Evolutionary conservation across 164 flowering plant genomes (phyloP).

Genomic region (Annona squamosa): DNA sequence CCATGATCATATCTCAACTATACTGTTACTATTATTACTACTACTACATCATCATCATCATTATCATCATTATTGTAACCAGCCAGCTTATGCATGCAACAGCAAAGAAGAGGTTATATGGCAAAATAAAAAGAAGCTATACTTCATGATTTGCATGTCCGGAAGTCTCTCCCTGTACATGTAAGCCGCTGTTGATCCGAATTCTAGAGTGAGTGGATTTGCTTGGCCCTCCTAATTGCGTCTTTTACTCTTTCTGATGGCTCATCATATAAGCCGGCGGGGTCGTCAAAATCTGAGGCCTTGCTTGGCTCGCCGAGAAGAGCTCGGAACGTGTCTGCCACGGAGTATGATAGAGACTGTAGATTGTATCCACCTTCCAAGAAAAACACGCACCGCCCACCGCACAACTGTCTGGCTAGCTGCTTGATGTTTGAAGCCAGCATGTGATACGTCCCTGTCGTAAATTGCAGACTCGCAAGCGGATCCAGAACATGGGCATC

Average conservation of each 20-base stretch:
- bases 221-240: constrained; percentile 69
- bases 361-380: constrained; percentile 99
- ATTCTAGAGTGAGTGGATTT: constrained; percentile 54
- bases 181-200: neutral
- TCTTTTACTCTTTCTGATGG: constrained; percentile 56
- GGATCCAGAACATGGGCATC: constrained; percentile 97
- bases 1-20: too few relatives aligned
- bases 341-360: constrained; percentile 71
- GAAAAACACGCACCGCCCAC: constrained; percentile 89
- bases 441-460: constrained; percentile 83
- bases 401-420: constrained; percentile 72
- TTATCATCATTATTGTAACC: too few relatives aligned
- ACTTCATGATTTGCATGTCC: too few relatives aligned
- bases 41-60: too few relatives aligned
- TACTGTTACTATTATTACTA: too few relatives aligned
- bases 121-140: too few relatives aligned
- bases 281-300: constrained; percentile 65
- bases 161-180: neutral
- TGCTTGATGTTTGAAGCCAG: constrained; percentile 77
- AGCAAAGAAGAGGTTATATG: too few relatives aligned
- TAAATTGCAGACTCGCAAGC: constrained; percentile 76
- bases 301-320: constrained; percentile 69
- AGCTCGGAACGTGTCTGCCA: constrained; percentile 90
- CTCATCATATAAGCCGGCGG: constrained; percentile 79
- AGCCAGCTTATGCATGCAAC: too few relatives aligned